These are phyloP conservation scores for Penicillium pulvis DNA, from an alignment of 495 filamentous ascomycete species.

Conservation along the genomic window DNA sequence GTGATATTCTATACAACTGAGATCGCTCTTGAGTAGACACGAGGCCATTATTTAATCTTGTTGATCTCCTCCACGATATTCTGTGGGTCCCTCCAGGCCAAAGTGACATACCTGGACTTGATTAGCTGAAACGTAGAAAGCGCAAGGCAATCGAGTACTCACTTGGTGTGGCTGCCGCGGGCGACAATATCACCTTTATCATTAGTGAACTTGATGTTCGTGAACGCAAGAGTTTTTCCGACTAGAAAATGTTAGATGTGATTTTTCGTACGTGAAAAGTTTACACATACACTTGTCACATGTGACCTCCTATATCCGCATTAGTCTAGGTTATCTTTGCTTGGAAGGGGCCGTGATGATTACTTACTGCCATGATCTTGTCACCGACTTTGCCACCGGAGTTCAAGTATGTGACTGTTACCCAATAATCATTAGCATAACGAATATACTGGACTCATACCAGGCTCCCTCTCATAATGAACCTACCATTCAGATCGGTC, in stretches of 20 bases:
- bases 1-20: background rate
- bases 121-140: constrained; percentile 5
- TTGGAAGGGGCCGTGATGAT: background rate
- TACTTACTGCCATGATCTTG: constrained; percentile 62
- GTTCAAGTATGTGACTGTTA: constrained; percentile 82
- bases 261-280: background rate
- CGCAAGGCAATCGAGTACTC: constrained; percentile 27
- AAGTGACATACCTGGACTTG: constrained; percentile 52
- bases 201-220: constrained; percentile 78
- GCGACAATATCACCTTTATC: constrained; percentile 76
- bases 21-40: background rate
- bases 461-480: background rate
- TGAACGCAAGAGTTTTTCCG: constrained; percentile 91
- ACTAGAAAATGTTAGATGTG: constrained; percentile 51
- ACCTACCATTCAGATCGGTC: constrained; percentile 83
- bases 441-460: background rate
- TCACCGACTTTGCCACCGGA: constrained; percentile 84
- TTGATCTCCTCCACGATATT: constrained; percentile 58
- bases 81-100: constrained; percentile 60
- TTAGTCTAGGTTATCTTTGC: constrained; percentile 24
- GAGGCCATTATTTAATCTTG: constrained; percentile 15
- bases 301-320: constrained; percentile 53
- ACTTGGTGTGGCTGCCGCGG: constrained; percentile 96
- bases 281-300: constrained; percentile 80
- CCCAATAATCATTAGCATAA: background rate